Percentiles rank a stretch among this genome's conserved stretches.
These are phyloP conservation scores for Diatrype stigma DNA, from an alignment of 2,329 filamentous ascomycete genomes.

Conservation along the genomic window DNA sequence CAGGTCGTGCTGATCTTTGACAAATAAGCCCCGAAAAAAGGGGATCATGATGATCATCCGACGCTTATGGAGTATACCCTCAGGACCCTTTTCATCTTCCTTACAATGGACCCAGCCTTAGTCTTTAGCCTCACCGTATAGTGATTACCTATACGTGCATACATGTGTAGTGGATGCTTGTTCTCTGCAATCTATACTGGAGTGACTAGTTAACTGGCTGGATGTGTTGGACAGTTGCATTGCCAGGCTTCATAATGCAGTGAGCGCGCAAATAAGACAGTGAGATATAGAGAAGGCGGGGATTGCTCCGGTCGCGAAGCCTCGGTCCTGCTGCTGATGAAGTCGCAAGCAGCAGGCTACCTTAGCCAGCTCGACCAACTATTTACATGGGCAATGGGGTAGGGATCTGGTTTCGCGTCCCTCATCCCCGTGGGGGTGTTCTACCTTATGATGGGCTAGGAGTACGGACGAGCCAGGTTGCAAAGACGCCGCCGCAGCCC, in stretches of 20 bases:
- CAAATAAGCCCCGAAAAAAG: neutral
- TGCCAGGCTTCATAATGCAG: neutral
- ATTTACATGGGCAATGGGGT: neutral
- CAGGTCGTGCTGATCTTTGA: neutral
- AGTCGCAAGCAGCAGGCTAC: neutral
- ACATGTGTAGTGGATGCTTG: neutral
- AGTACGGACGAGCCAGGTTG: neutral
- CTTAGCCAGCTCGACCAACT: too few species aligned
- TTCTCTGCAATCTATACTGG: too few species aligned
- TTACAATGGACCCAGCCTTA: neutral
- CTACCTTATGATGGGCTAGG: neutral
- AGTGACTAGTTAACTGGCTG: too few species aligned
- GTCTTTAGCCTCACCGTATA: neutral
- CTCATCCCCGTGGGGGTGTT: neutral
- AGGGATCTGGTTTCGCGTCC: neutral
- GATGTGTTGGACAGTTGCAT: neutral
- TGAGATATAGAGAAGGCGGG: neutral
- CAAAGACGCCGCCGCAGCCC: neutral
- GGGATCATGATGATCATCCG: neutral
- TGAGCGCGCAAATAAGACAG: neutral
- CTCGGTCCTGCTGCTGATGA: neutral
- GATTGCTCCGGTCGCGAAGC: neutral
- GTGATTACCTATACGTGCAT: neutral
- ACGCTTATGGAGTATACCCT: neutral
- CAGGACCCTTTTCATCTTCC: too few species aligned